A percentile compares a stretch with the other conserved stretches of the same genome.
Conservation (phyloP, 2,329 filamentous ascomycete species). For the Colletotrichum kahawae region DNA sequence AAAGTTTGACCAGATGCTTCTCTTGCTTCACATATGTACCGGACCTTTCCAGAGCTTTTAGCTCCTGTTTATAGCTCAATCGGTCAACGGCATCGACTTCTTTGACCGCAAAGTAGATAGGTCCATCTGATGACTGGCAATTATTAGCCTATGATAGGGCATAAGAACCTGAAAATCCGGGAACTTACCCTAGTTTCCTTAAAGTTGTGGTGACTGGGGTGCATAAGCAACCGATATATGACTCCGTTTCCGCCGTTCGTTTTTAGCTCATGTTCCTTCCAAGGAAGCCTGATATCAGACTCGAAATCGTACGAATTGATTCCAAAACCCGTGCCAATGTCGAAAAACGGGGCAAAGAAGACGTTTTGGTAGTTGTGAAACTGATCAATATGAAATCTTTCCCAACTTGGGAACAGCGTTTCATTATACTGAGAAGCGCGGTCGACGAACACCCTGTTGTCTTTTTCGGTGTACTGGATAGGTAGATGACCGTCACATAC, state of each 20-base stretch:
- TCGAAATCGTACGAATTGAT: background rate
- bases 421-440: background rate
- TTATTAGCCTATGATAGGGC: background rate
- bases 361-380: slow-evolving; percentile 4
- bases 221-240: background rate
- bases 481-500: background rate
- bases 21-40: background rate
- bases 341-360: background rate
- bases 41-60: background rate
- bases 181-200: background rate
- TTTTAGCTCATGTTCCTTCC: background rate
- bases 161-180: background rate
- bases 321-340: background rate
- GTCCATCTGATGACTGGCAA: background rate
- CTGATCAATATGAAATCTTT: slow-evolving; percentile 3
- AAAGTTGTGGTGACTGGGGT: background rate
- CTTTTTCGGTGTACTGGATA: background rate
- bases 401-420: background rate
- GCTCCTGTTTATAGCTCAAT: background rate
- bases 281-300: background rate
- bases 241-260: background rate
- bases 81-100: background rate
- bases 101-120: slow-evolving; percentile 8
- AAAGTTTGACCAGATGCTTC: slow-evolving; percentile 15
- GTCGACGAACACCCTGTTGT: background rate